Percentiles rank a stretch among this genome's conserved stretches.
Conservation (phyloP, 306 rosid species). For the Cajanus cajan region DNA sequence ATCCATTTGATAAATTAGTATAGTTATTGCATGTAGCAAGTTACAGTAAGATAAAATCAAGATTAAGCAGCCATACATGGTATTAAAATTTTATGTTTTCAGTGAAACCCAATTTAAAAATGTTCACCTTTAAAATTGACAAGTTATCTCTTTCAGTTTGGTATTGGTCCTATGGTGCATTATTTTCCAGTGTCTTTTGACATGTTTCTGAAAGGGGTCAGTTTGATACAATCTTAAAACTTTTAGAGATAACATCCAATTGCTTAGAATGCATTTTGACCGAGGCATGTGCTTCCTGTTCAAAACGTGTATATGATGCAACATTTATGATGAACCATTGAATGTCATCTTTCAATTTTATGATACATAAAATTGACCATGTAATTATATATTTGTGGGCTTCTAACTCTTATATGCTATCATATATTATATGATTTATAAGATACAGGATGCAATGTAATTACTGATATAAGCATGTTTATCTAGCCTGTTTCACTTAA, state of each 20-base stretch:
- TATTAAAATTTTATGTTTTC: background rate
- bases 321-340: constrained; percentile 6
- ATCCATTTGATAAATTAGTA: background rate
- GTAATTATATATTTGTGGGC: background rate
- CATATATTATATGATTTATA: background rate
- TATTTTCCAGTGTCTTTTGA: background rate
- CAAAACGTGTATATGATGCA: background rate
- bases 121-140: background rate
- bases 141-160: background rate
- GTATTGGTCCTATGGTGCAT: background rate
- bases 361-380: background rate
- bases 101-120: background rate
- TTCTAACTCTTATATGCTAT: constrained; percentile 10
- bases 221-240: background rate
- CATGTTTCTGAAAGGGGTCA: background rate
- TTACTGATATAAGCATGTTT: background rate
- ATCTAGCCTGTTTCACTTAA: background rate
- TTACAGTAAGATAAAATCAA: background rate
- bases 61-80: background rate
- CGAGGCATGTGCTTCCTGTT: background rate
- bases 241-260: background rate
- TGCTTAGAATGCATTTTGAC: background rate
- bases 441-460: background rate
- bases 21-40: background rate
- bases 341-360: constrained; percentile 6